Evolutionary conservation across 176 grass and related monocot genomes (phyloP).

Genomic region (Musa acuminata): DNA sequence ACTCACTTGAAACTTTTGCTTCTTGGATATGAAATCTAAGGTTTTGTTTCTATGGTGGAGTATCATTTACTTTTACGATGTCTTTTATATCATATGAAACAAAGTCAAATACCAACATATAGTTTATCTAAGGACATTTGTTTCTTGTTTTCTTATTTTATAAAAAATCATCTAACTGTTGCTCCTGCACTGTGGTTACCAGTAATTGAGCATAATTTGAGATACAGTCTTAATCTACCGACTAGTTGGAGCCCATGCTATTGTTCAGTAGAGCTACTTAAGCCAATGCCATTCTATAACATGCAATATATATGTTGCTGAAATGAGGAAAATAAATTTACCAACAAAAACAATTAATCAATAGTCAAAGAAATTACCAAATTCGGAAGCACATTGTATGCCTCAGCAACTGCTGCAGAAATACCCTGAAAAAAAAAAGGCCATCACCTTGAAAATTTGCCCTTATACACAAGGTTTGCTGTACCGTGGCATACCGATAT

Average conservation of each 20-base stretch:
- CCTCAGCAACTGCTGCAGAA: slow-evolving; percentile 66
- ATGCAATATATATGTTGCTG: background rate
- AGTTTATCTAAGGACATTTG: background rate
- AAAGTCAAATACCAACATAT: background rate
- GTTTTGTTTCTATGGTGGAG: background rate
- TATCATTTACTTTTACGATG: background rate
- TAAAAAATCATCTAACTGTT: background rate
- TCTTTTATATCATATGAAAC: background rate
- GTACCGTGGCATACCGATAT: too few relatives aligned
- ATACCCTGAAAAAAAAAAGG: slow-evolving; percentile 43
- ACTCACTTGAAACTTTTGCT: background rate
- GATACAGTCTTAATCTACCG: background rate
- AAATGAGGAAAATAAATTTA: background rate
- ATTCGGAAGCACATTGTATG: slow-evolving; percentile 85
- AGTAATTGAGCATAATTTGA: background rate
- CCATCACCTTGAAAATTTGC: background rate
- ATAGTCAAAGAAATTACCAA: slow-evolving; percentile 42
- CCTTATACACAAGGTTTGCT: too few relatives aligned
- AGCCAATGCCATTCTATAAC: background rate
- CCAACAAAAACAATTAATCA: slow-evolving; percentile 4
- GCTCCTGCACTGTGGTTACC: background rate
- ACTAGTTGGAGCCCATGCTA: background rate
- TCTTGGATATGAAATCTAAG: background rate
- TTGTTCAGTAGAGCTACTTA: background rate
- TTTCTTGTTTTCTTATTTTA: background rate